A percentile compares a stretch with the other conserved stretches of the same genome.
Evolutionary conservation across 371 early-diverging fungal species (phyloP).

Genomic region (Mortierella sp.): DNA sequence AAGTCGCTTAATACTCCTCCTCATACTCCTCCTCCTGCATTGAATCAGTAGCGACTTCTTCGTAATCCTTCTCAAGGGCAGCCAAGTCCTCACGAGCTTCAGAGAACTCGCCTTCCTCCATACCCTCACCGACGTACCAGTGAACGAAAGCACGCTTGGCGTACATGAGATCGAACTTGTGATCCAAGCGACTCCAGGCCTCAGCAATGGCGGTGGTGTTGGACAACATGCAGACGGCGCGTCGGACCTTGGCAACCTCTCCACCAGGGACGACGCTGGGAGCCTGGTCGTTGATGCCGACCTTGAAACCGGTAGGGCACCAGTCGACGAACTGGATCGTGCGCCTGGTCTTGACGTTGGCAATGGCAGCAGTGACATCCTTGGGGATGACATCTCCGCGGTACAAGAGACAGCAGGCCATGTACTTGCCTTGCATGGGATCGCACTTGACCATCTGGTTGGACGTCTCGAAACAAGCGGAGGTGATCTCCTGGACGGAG

Average conservation of each 20-base stretch:
- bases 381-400: slow-evolving; percentile 91
- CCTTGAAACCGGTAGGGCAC: slow-evolving; percentile 99
- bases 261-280: slow-evolving; percentile 91
- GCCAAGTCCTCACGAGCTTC: slow-evolving; percentile 99
- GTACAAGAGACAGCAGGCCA: slow-evolving; percentile 96
- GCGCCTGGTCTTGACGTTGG: slow-evolving; percentile 91
- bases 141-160: slow-evolving; percentile 98
- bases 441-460: slow-evolving; percentile 99
- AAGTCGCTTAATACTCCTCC: slow-evolving; percentile 54
- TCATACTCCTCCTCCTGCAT: slow-evolving; percentile 79
- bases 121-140: slow-evolving; percentile 99
- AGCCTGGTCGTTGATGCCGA: slow-evolving; percentile 90
- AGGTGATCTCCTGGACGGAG: slow-evolving; percentile 92
- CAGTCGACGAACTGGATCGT: slow-evolving; percentile 97
- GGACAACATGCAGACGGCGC: slow-evolving; percentile 94
- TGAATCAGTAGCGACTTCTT: slow-evolving; percentile 96
- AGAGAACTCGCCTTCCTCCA: slow-evolving; percentile 98
- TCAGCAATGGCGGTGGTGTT: slow-evolving; percentile 98
- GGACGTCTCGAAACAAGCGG: slow-evolving; percentile 94
- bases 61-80: slow-evolving; percentile 99
- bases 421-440: slow-evolving; percentile 96
- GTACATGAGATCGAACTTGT: slow-evolving; percentile 98
- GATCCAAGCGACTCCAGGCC: slow-evolving; percentile 95
- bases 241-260: slow-evolving; percentile 87
- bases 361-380: slow-evolving; percentile 92